These are phyloP conservation scores for Wickerhamomyces sp. DNA, from an alignment of 1,139 yeast species.

Conservation along the genomic window DNA sequence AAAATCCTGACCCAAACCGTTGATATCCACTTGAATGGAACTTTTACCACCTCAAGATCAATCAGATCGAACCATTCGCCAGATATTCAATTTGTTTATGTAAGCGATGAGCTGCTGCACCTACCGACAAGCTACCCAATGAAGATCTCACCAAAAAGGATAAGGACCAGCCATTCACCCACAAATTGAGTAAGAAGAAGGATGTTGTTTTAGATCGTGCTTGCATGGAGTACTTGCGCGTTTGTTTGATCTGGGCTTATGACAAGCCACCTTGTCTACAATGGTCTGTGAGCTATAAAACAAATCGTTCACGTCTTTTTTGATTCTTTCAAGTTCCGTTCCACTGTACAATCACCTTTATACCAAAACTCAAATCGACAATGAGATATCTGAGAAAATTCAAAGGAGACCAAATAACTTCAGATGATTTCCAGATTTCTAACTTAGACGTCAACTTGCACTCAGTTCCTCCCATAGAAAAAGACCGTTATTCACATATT, in stretches of 20 bases:
- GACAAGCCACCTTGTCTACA: background rate
- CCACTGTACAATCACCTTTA: background rate
- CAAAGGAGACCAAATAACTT: constrained; percentile 21
- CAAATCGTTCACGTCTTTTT: background rate
- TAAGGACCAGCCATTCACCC: background rate
- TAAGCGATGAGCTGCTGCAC: constrained; percentile 2
- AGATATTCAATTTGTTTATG: background rate
- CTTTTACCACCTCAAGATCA: too few species aligned
- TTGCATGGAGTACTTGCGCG: background rate
- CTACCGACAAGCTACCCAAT: background rate
- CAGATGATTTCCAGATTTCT: constrained; percentile 12
- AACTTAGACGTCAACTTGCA: constrained; percentile 10
- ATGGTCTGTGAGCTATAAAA: background rate
- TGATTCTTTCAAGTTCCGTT: background rate
- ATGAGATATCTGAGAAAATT: constrained; percentile 23
- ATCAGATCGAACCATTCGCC: too few species aligned
- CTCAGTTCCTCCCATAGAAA: constrained; percentile 6
- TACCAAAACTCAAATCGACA: background rate
- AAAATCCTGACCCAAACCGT: too few species aligned
- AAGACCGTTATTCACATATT: background rate
- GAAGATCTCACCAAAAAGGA: too few species aligned
- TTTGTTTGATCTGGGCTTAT: background rate
- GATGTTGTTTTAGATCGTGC: too few species aligned
- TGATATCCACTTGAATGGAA: too few species aligned
- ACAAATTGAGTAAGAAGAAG: background rate